These are phyloP conservation scores for Xanthoconium purpureum DNA, from an alignment of 768 basidiomycete species.

Conservation along the genomic window DNA sequence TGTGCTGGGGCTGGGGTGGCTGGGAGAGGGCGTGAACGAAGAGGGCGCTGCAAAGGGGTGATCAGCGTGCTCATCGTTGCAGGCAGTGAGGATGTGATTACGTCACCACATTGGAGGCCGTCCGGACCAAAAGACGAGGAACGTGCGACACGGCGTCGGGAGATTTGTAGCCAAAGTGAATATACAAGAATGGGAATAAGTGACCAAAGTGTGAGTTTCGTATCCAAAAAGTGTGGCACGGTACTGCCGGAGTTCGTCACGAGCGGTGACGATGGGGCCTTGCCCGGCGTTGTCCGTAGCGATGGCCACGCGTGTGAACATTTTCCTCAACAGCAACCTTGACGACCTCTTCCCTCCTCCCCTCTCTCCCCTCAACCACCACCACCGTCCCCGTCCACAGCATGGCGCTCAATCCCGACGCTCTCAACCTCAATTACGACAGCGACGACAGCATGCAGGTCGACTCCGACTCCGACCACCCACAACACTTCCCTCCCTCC, in stretches of 20 bases:
- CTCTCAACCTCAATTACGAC: slow-evolving; percentile 54
- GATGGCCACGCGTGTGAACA: slow-evolving; percentile 42
- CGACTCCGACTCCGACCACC: slow-evolving; percentile 54
- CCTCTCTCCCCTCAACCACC: slow-evolving; percentile 37
- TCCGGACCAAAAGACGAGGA: slow-evolving; percentile 15
- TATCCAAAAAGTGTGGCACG: slow-evolving; percentile 33
- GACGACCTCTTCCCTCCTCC: slow-evolving; percentile 36
- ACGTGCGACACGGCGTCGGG: slow-evolving; percentile 3
- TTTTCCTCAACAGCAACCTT: slow-evolving; percentile 41
- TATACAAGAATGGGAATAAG: slow-evolving; percentile 8
- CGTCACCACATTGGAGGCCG: slow-evolving; percentile 18
- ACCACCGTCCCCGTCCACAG: slow-evolving; percentile 25
- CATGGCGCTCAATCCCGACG: slow-evolving; percentile 39
- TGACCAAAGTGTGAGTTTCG: slow-evolving; percentile 20
- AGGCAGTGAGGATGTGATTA: slow-evolving; percentile 23
- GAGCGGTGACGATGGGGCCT: slow-evolving; percentile 43
- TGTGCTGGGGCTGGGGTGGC: background rate
- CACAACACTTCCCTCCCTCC: slow-evolving; percentile 15
- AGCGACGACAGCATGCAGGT: slow-evolving; percentile 65
- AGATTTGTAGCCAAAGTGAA: slow-evolving; percentile 5
- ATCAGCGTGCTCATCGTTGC: slow-evolving; percentile 21
- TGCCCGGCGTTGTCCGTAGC: slow-evolving; percentile 42
- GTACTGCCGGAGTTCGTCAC: slow-evolving; percentile 38
- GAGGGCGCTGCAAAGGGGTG: background rate
- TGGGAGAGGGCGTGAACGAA: background rate